Percentiles rank a stretch among this genome's conserved stretches.
Evolutionary conservation across 139 green algal genomes (phyloP).

Genomic region (Chlamydomonas incerta): DNA sequence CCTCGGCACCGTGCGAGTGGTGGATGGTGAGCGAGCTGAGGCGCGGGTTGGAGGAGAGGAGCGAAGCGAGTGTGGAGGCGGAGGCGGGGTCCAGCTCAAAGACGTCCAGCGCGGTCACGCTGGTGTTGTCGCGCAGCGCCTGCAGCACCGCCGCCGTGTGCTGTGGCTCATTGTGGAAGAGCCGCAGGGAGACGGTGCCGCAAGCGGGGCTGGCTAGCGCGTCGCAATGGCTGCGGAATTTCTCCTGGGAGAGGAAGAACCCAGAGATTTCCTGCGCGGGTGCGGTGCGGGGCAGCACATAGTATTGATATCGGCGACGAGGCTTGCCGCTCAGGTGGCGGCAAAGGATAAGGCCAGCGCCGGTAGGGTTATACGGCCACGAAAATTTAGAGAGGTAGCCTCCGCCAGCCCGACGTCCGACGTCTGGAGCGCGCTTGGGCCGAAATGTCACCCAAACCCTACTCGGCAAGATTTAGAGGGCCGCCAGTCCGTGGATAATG

Average conservation of each 20-base stretch:
- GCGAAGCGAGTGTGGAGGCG: not conserved
- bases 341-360: no score
- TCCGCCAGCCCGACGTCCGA: no score
- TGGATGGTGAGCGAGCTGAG: slow-evolving; percentile 11
- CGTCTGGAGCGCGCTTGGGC: no score
- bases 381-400: no score
- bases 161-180: slow-evolving; percentile 36
- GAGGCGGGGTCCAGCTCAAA: slow-evolving; percentile 1
- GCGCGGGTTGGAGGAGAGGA: not conserved
- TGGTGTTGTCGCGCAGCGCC: not conserved
- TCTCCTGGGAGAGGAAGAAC: slow-evolving; percentile 27
- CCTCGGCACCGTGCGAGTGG: not conserved
- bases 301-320: no score
- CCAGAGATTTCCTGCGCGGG: slow-evolving; percentile 42
- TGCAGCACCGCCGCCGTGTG: slow-evolving; percentile 1
- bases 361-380: no score
- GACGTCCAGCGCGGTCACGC: slow-evolving; percentile 1
- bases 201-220: slow-evolving; percentile 10
- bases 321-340: no score
- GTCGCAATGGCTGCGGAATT: not conserved
- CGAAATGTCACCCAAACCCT: no score
- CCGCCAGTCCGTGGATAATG: no score
- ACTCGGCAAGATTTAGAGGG: no score
- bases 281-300: no score
- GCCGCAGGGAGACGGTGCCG: not conserved